Evolutionary conservation across 2,329 filamentous ascomycete genomes (phyloP).

Genomic region (Leptodontidium sp.): DNA sequence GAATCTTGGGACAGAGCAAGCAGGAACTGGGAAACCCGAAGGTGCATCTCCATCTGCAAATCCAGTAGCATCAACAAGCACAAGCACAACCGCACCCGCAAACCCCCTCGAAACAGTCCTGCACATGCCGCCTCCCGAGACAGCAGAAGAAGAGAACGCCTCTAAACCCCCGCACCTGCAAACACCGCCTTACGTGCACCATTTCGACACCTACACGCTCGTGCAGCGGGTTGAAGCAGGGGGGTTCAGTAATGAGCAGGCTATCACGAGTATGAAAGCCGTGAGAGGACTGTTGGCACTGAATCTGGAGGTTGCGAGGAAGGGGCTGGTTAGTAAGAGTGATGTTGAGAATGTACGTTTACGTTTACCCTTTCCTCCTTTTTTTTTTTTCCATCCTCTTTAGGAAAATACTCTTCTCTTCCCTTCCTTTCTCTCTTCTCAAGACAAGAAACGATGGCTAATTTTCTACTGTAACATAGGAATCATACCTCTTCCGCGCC

Average conservation of each 20-base stretch:
- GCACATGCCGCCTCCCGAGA: conserved; percentile 55
- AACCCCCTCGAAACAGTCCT: conserved; percentile 57
- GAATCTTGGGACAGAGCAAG: conserved; percentile 11
- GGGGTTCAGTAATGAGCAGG: conserved; percentile 77
- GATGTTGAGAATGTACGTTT: conserved; percentile 80
- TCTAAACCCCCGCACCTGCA: conserved; percentile 71
- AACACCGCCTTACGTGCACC: conserved; percentile 85
- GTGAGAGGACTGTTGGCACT: conserved; percentile 78
- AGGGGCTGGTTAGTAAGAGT: conserved; percentile 84
- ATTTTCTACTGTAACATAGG: conserved; percentile 51
- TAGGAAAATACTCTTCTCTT: not conserved
- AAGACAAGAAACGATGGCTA: not conserved
- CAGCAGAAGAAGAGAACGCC: conserved; percentile 48
- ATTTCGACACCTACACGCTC: conserved; percentile 93
- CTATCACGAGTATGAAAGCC: conserved; percentile 90
- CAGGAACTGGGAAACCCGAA: conserved; percentile 2
- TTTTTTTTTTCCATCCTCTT: not conserved
- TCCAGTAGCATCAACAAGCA: not conserved
- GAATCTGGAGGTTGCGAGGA: conserved; percentile 83
- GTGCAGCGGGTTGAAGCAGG: conserved; percentile 79
- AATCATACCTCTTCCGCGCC: conserved; percentile 91
- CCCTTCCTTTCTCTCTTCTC: not conserved
- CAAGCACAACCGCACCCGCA: not conserved
- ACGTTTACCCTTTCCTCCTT: not conserved
- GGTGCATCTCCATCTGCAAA: not conserved